phyloP scores from a whole-genome alignment of 2,329 filamentous ascomycete species.

The Nemania sp. region DNA sequence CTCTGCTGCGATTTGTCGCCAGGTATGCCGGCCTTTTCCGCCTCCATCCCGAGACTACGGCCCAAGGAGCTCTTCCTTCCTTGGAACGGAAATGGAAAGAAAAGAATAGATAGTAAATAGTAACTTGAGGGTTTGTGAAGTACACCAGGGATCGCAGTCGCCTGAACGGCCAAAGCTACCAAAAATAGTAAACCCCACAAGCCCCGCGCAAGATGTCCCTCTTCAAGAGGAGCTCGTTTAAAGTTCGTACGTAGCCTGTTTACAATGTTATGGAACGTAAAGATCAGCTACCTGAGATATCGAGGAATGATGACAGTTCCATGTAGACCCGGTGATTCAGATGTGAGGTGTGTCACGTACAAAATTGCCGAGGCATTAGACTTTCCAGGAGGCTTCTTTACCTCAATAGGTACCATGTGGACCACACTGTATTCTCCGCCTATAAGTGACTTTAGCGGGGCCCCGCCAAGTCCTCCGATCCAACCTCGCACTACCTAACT shows the following conservation, averaged over 20 bases:
- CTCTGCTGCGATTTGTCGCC: conserved; percentile 25
- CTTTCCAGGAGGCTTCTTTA: conserved; percentile 18
- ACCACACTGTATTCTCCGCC: too few relatives aligned
- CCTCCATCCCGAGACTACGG: conserved; percentile 28
- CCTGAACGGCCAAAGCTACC: background rate
- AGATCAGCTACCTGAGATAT: background rate
- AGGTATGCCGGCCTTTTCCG: conserved; percentile 24
- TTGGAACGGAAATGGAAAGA: background rate
- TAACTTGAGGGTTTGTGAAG: background rate
- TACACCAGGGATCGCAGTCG: background rate
- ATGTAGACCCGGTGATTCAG: background rate
- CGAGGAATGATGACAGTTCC: background rate
- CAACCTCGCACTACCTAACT: too few relatives aligned
- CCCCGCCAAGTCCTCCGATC: too few relatives aligned
- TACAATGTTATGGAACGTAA: background rate
- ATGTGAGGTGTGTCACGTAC: conserved; percentile 8
- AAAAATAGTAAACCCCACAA: conserved; percentile 6
- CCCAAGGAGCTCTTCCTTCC: background rate
- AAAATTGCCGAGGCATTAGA: conserved; percentile 22
- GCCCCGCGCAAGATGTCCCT: conserved; percentile 9
- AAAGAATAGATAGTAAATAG: background rate
- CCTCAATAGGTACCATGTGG: too few relatives aligned
- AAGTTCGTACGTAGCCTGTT: background rate
- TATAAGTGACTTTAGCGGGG: too few relatives aligned
- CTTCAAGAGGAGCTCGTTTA: background rate